phyloP scores from a whole-genome alignment of 345 rosid species.

The Salix arbutifolia region DNA sequence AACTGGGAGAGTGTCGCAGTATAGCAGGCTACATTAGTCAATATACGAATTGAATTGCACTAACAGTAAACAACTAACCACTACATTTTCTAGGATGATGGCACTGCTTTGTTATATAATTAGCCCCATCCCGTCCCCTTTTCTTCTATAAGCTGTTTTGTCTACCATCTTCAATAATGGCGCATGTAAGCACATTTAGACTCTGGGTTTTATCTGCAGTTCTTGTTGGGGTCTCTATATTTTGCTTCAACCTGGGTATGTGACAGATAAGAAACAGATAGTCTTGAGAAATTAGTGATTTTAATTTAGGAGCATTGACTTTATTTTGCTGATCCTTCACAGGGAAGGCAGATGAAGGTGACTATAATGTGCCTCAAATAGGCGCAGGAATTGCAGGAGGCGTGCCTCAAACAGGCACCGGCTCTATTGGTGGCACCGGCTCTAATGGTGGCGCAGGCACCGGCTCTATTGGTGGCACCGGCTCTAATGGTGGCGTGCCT shows the following conservation, averaged over 20 bases:
- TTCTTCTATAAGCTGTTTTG: conserved; percentile 11
- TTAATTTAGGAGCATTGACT: background rate
- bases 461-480: background rate
- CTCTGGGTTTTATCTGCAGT: conserved; percentile 24
- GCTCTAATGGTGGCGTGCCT: background rate
- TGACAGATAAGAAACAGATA: background rate
- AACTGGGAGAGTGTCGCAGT: background rate
- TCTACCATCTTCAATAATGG: conserved; percentile 41
- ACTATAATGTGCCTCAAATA: background rate
- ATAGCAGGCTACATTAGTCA: conserved; percentile 2
- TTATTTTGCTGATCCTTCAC: conserved; percentile 17
- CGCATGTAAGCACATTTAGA: conserved; percentile 19
- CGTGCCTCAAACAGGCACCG: background rate
- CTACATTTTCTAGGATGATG: conserved; percentile 1
- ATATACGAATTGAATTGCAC: conserved; percentile 1
- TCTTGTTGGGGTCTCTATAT: conserved; percentile 26
- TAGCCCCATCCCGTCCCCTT: conserved; percentile 9
- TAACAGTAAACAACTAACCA: conserved; percentile 7
- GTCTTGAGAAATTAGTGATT: background rate
- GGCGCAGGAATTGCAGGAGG: background rate
- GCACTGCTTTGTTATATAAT: conserved; percentile 17
- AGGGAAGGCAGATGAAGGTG: conserved; percentile 31
- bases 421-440: background rate
- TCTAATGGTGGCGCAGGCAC: background rate
- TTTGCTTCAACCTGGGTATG: conserved; percentile 36